Base-by-base conservation (phyloP, 306 rosid genomes). In the Lathyrus tuberosus region DNA sequence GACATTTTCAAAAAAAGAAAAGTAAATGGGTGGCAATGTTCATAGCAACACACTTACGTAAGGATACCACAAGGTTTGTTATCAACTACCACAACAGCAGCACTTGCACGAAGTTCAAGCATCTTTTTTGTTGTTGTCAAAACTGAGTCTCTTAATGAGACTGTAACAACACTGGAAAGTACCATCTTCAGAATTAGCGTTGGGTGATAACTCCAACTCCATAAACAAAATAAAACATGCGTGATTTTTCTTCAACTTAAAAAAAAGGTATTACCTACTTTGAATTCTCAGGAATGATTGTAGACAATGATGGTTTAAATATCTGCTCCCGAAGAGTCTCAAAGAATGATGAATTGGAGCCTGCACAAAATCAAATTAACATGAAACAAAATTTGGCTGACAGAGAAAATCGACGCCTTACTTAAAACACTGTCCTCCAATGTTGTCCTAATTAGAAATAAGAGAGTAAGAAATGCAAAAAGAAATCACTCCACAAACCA, bases 261-360 rank as follows among this genome's bases (percentile, higher is more conserved):
- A 65, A 43, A 69, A 75, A 83, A 83, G 69, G 75, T 82, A 91
- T 95, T 91, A 95, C 97, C 96, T 95, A 95, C 99, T 91, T 95
- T 91, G 89, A 73, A 89, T 82, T 91, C 78, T 95, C 96, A 30
- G 90, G 87, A 80, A 95, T 86, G 42, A 95, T 81, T 18, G 99
- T 91, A 70, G 96, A 91, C 82, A 95, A 59, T 37, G 97, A 95
- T 30, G 99, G 99, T 84, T 72, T 91, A 51, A 95, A 95, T 88
- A 95, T 85, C 69, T 74, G 87, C 70, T 95, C 99, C 15, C 95
- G 86, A 74, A 95, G 86, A 48, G 91, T 86, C 64, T 95, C 97
- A 51, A 89, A 72, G 66, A 91, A 91, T 51, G 99, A 80, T 35
- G 96, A 70, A 82, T 86, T 86, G 74, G 97, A 80, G 59, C 95